Base-by-base conservation (phyloP, 805 yeast species). In the Yarrowia sp. region DNA sequence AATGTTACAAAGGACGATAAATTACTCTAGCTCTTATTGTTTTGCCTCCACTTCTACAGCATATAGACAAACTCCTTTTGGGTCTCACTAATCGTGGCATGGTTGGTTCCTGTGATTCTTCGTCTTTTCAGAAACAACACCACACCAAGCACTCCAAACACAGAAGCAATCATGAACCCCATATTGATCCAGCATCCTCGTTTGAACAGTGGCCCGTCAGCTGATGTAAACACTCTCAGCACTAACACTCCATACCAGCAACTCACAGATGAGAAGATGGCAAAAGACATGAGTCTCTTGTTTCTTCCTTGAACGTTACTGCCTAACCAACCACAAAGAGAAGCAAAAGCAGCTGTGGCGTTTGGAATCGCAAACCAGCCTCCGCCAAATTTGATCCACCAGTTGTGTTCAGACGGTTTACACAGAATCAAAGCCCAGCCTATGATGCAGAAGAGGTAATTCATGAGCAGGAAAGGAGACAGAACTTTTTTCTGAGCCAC, bases 181-280 rank as follows among this genome's bases (percentile, higher is more conserved):
- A 32, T 49, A 12, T 49, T 49, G 40, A 49, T 49, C 55, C 52
- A 48, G 19, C 19, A 14, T 32, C 55, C 55, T 35, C 52, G 16
- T 5, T 3, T 32, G 40, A 49, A 49, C 14, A 15, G 15, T 9
- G 55, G 55, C 1, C 55, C 55, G 9, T 49, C 55, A 3, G 40
- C 11, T 7, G 38, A 8, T 2, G 55, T 48, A n/a, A 49, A 49
- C 8, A 49, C 55, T 49, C 55, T 15, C 40, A 49, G 40, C 4
- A 49, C 55, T 22, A 49, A 10, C 4, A 49, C 55, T 32, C 55
- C 55, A 14, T 49, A 49, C 55, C 55, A 49, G 22, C 55, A 49
- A 10, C 55, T 49, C 12, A 48, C 36, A 8, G 52, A 48, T 11
- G 52, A 48, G 8, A 48, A 48, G 8, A 48, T 48, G 36, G 52